These are phyloP conservation scores for Corynespora cassiicola DNA, from an alignment of 2,329 filamentous ascomycete species.

Conservation along the genomic window DNA sequence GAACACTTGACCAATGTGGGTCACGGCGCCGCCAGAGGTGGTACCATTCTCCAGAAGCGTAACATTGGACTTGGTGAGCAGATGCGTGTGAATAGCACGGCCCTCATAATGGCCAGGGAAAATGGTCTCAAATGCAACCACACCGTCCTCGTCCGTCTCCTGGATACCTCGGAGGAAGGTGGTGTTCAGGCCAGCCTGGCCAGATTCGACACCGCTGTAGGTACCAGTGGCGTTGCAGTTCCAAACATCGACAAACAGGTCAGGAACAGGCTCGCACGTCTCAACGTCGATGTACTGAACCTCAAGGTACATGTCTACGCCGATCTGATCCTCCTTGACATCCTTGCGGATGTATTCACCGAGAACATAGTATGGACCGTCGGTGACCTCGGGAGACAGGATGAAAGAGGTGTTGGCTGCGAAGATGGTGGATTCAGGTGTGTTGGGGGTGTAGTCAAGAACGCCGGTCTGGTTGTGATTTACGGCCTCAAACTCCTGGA, in stretches of 20 bases:
- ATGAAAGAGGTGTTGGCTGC: conserved; percentile 30
- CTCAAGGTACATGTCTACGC: conserved; percentile 57
- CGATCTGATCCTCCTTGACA: conserved; percentile 53
- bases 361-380: conserved; percentile 44
- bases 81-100: conserved; percentile 32
- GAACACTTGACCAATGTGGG: conserved; percentile 55
- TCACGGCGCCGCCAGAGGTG: conserved; percentile 46
- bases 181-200: conserved; percentile 38
- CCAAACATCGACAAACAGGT: conserved; percentile 60
- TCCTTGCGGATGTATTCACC: conserved; percentile 58
- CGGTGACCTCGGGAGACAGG: conserved; percentile 29
- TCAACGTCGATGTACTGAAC: conserved; percentile 60
- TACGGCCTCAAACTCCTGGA: conserved; percentile 34
- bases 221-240: conserved; percentile 39
- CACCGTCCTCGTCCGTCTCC: conserved; percentile 53
- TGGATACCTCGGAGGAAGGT: conserved; percentile 57
- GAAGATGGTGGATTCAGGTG: conserved; percentile 22
- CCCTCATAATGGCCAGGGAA: conserved; percentile 52
- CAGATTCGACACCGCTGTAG: conserved; percentile 54
- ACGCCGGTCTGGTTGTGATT: conserved; percentile 39
- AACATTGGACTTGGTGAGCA: conserved; percentile 47
- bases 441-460: conserved; percentile 19
- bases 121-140: conserved; percentile 56
- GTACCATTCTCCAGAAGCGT: conserved; percentile 46
- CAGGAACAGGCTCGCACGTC: conserved; percentile 57